phyloP scores from a whole-genome alignment of 2,329 filamentous ascomycete species.

The Penicillium sp. region DNA sequence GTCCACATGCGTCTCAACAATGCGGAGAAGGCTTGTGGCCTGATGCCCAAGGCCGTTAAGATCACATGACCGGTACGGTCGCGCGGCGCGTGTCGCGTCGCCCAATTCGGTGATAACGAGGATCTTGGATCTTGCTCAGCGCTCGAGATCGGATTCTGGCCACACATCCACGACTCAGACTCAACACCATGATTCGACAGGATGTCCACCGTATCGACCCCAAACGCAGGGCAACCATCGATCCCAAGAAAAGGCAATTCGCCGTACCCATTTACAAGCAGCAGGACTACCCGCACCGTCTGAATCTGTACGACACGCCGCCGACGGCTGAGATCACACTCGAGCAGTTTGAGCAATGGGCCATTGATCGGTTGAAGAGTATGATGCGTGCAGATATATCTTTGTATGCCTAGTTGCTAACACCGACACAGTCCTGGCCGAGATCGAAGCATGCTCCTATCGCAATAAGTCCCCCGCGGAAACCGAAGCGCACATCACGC shows the following conservation, averaged over 20 bases:
- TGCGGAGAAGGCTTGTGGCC: not conserved
- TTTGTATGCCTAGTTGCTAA: conserved; percentile 1
- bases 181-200: conserved; percentile 42
- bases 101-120: conserved; percentile 17
- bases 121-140: not conserved
- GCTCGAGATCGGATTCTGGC: conserved; percentile 2
- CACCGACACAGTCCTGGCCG: conserved; percentile 33
- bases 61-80: conserved; percentile 11
- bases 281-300: conserved; percentile 72
- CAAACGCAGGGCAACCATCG: conserved; percentile 72
- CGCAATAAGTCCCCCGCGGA: conserved; percentile 83
- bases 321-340: conserved; percentile 92
- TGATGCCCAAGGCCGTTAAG: not conserved
- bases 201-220: conserved; percentile 46
- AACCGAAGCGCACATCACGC: conserved; percentile 76
- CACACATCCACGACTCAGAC: not conserved
- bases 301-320: conserved; percentile 86
- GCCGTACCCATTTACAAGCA: conserved; percentile 70
- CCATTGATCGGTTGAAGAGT: conserved; percentile 84
- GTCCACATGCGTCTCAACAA: not conserved
- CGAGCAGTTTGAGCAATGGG: conserved; percentile 98
- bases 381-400: conserved; percentile 19
- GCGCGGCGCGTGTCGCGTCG: conserved; percentile 24
- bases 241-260: conserved; percentile 84
- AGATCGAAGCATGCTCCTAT: conserved; percentile 86